phyloP scores from a whole-genome alignment of 139 green algal species.

The Coelastrella sp. region DNA sequence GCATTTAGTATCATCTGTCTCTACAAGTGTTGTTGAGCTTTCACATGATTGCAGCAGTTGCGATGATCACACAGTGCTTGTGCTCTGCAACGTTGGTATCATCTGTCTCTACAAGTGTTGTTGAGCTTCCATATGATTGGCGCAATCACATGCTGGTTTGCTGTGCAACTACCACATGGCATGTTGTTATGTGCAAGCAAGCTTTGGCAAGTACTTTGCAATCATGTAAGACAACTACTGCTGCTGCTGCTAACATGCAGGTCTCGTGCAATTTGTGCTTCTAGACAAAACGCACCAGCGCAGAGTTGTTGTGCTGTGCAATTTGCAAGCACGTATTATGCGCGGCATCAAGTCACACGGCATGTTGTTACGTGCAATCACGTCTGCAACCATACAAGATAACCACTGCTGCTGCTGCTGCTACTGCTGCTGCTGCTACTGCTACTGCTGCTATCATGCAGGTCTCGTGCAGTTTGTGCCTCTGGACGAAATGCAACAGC shows the following conservation, averaged over 20 bases:
- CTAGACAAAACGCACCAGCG: conserved; percentile 69
- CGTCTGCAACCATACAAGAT: conserved; percentile 26
- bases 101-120: no score
- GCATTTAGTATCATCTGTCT: no score
- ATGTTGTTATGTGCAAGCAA: conserved; percentile 89
- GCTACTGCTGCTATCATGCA: no score
- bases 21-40: no score
- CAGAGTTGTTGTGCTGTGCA: conserved; percentile 89
- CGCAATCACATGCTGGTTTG: conserved; percentile 76
- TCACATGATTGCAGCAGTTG: conserved; percentile 54
- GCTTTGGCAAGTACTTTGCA: background rate
- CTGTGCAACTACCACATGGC: conserved; percentile 78
- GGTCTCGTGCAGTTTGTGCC: conserved; percentile 84
- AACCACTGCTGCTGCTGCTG: background rate
- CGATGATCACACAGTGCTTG: no score
- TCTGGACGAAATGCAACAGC: conserved; percentile 69
- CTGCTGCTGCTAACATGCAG: conserved; percentile 15
- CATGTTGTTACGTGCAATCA: conserved; percentile 87
- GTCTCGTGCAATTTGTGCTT: conserved; percentile 81
- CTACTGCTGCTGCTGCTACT: background rate
- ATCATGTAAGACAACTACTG: no score
- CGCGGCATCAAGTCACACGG: conserved; percentile 76
- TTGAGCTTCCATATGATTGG: no score
- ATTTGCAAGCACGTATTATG: conserved; percentile 88
- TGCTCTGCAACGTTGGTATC: no score